Conservation (phyloP, 2,329 filamentous ascomycete genomes). For the Pestalotiopsis sp. region DNA sequence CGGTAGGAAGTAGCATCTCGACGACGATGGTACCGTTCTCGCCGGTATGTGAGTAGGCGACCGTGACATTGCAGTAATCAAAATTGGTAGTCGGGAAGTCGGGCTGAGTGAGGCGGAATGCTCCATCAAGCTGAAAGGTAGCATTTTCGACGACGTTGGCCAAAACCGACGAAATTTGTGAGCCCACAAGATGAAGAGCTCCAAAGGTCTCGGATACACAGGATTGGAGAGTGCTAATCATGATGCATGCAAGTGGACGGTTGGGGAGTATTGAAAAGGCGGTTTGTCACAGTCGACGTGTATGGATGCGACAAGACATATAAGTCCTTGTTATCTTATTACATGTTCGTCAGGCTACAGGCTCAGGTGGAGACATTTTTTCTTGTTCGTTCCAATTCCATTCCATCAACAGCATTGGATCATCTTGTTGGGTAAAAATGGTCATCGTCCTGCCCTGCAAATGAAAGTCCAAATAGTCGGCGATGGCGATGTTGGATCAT, state of each 20-base stretch:
- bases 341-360: background rate
- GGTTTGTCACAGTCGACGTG: background rate
- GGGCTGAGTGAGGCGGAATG: background rate
- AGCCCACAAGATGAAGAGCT: background rate
- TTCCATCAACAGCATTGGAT: no score
- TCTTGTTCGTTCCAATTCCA: no score
- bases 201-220: background rate
- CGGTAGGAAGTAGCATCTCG: background rate
- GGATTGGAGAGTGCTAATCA: background rate
- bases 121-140: background rate
- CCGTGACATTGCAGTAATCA: slow-evolving; percentile 2
- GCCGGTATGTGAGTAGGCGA: background rate
- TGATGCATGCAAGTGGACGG: background rate
- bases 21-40: background rate
- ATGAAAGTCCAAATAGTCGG: no score
- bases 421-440: no score
- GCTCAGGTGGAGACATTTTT: no score
- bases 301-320: background rate
- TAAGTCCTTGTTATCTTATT: background rate
- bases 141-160: background rate
- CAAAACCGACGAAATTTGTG: background rate
- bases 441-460: background rate
- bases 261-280: background rate
- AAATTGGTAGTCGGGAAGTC: background rate
- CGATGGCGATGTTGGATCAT: no score